Evolutionary conservation across 495 filamentous ascomycete species (phyloP).

Genomic region (Aspergillus sclerotioniger): DNA sequence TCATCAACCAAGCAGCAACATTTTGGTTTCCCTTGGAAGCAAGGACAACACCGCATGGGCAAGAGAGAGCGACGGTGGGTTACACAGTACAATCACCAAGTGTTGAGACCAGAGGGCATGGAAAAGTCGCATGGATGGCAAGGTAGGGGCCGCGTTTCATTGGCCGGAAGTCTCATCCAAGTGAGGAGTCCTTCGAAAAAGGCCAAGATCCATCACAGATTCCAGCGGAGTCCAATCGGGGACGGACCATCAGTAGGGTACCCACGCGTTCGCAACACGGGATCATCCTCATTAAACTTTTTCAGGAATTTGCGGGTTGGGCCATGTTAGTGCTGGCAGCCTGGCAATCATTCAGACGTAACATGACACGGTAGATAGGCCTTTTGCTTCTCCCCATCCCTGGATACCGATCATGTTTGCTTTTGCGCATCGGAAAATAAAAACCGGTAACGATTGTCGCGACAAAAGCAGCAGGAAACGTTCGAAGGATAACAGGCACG

Average conservation of each 20-base stretch:
- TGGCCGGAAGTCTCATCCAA: not conserved
- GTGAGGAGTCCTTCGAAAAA: not conserved
- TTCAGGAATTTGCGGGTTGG: not conserved
- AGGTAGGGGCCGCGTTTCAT: no score
- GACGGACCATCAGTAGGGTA: conserved; percentile 16
- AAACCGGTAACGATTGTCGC: not conserved
- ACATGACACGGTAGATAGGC: not conserved
- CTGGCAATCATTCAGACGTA: not conserved
- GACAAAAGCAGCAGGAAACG: not conserved
- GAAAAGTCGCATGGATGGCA: no score
- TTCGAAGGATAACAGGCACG: not conserved
- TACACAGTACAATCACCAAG: no score
- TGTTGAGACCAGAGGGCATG: no score
- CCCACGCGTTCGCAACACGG: conserved; percentile 21
- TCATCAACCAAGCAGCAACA: no score
- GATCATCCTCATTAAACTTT: conserved; percentile 20
- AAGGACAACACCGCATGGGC: not conserved
- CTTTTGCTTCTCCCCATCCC: not conserved
- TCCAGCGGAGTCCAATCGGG: conserved; percentile 17
- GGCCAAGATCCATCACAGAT: conserved; percentile 4
- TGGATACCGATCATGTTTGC: not conserved
- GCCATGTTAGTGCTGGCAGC: not conserved
- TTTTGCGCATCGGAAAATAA: not conserved
- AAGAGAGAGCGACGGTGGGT: no score
- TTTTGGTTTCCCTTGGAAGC: not conserved